Conservation (phyloP, 2,329 filamentous ascomycete species). For the Alternaria sp. region DNA sequence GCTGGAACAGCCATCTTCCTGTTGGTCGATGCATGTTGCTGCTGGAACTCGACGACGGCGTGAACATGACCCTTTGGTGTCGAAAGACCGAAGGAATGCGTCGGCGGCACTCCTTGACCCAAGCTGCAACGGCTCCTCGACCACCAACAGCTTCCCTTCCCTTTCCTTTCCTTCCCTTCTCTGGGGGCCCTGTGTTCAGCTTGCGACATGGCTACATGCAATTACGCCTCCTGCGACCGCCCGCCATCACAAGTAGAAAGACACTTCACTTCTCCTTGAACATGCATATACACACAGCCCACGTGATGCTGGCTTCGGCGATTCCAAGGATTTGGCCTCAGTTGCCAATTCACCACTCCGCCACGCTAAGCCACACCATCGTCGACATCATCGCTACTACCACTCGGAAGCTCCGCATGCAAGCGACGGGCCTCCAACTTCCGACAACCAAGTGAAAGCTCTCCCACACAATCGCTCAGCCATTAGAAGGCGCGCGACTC, state of each 20-base stretch:
- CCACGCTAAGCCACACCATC: conserved; percentile 18
- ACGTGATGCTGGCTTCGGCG: conserved; percentile 19
- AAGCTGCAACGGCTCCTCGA: conserved; percentile 3
- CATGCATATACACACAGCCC: conserved; percentile 16
- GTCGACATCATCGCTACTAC: conserved; percentile 15
- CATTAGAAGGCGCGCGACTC: conserved; percentile 27
- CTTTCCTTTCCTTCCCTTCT: background rate
- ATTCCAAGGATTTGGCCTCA: conserved; percentile 6
- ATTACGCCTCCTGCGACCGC: conserved; percentile 16
- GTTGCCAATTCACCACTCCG: conserved; percentile 6
- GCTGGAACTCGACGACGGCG: conserved; percentile 4
- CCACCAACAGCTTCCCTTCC: background rate
- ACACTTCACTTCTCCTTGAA: conserved; percentile 7
- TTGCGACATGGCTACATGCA: conserved; percentile 5
- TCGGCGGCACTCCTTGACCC: conserved; percentile 5
- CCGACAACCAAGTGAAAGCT: conserved; percentile 10
- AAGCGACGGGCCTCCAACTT: conserved; percentile 17
- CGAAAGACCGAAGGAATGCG: background rate
- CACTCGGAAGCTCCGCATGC: conserved; percentile 11
- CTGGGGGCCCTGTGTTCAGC: conserved; percentile 5
- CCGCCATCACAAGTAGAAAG: conserved; percentile 5
- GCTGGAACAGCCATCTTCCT: conserved; percentile 6
- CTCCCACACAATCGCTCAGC: conserved; percentile 25
- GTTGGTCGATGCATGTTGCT: conserved; percentile 11
- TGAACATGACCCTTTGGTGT: conserved; percentile 4